phyloP scores from a whole-genome alignment of 139 green algal species.

The Chlorella ohadii region DNA sequence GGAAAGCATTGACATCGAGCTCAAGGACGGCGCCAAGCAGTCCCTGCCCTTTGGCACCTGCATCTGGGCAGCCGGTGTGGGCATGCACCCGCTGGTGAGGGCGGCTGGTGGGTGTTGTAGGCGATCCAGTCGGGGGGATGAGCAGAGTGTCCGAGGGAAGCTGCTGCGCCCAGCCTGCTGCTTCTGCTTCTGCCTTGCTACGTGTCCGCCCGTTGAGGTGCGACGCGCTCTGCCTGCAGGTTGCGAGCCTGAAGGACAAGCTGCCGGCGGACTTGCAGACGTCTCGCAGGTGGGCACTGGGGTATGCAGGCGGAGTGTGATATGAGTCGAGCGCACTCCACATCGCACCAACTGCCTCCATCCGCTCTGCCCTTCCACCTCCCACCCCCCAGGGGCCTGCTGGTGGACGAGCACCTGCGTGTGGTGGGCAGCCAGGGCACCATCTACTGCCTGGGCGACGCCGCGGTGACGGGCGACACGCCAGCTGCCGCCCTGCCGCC shows the following conservation, averaged over 20 bases:
- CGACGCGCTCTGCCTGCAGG: too few species aligned
- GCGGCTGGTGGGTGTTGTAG: too few species aligned
- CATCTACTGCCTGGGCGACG: constrained; percentile 60
- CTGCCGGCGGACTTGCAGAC: constrained; percentile 37
- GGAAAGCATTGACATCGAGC: neutral
- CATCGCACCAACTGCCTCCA: too few species aligned
- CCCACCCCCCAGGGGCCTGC: neutral
- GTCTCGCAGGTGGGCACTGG: neutral
- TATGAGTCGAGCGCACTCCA: too few species aligned
- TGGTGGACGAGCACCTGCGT: constrained; percentile 43
- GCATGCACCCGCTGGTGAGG: constrained; percentile 50
- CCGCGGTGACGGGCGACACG: constrained; percentile 46
- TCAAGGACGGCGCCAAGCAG: neutral
- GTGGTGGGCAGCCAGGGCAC: constrained; percentile 47
- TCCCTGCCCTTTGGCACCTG: constrained; percentile 50
- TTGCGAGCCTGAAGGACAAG: neutral
- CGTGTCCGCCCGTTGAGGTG: too few species aligned
- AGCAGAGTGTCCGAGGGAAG: too few species aligned
- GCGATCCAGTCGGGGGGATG: too few species aligned
- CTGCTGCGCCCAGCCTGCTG: too few species aligned
- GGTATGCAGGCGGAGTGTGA: too few species aligned
- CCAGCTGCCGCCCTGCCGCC: neutral
- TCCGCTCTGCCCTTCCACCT: too few species aligned
- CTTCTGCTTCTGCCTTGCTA: too few species aligned
- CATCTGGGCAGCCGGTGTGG: constrained; percentile 63